Base-by-base conservation (phyloP, 148 eudicot genomes). In the Spergularia bocconei region DNA sequence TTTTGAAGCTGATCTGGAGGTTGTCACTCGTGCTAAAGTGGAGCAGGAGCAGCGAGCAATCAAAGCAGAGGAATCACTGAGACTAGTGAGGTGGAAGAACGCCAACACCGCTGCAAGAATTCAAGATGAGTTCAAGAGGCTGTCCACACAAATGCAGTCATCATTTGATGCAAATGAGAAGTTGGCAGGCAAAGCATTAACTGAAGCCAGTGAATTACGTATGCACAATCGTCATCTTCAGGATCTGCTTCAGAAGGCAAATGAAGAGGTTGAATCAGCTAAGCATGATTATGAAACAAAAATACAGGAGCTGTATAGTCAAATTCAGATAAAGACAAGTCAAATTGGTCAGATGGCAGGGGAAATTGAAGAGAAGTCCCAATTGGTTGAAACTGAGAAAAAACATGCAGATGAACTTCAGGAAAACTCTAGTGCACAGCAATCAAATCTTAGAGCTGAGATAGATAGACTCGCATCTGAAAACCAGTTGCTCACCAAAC, bases 21-120 rank as follows among this genome's bases (percentile, higher is more conserved):
- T 74, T 76, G 84, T 96, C 48, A 82, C 84, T 8, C 72, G 58
- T 67, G 88, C 82, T 47, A 96, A 89, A 86, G 87, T 96, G 63
- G 90, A 89, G 80, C 91, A 92, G 77, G 99, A 92, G 81, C 87
- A 96, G 63, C 86, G 94, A 86, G 97, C 94, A 5, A 87, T 92
- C 78, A 75, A 63, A 84, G 98, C 98, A 55, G 98, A 96, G 82
- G 98, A 88, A 78, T 81, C 81, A 41, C 78, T 96, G 71, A 87
- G 86, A 80, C 81, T 88, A 80, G 81, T 84, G 56, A 81, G 83
- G 77, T 81, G 80, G 93, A 87, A 91, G 68, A 92, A 92, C 86
- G 90, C 86, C 23, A 87, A 82, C 33, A 88, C 91, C 14, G 98
- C 97, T 63, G 91, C 87, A 25, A 84, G 90, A 80, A 84, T 96